phyloP scores from a whole-genome alignment of 345 rosid species.

The Schrenkiella parvula region DNA sequence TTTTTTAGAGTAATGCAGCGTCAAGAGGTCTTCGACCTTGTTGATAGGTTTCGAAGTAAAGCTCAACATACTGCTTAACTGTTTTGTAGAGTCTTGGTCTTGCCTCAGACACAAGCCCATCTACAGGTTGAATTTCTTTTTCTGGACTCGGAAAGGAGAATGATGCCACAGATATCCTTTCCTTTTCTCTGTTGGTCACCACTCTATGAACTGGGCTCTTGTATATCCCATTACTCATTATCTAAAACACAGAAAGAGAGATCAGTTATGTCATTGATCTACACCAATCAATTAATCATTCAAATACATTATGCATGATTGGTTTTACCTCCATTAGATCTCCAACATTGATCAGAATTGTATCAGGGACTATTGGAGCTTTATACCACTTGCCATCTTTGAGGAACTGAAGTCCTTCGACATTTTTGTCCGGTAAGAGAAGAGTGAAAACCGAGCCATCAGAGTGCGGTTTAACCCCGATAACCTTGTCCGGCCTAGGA shows the following conservation, averaged over 20 bases:
- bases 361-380: conserved; percentile 43
- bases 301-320: background rate
- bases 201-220: conserved; percentile 53
- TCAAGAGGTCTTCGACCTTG: conserved; percentile 46
- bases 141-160: conserved; percentile 42
- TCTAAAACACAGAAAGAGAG: conserved; percentile 22
- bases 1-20: conserved; percentile 37
- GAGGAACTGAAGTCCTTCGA: conserved; percentile 47
- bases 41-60: conserved; percentile 42
- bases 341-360: conserved; percentile 52
- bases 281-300: background rate
- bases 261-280: background rate
- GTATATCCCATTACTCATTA: conserved; percentile 61
- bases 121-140: conserved; percentile 34
- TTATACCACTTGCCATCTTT: conserved; percentile 51
- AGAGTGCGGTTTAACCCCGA: conserved; percentile 54
- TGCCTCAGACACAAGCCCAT: conserved; percentile 32
- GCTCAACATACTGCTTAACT: too few species aligned
- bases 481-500: conserved; percentile 48
- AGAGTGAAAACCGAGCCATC: conserved; percentile 59
- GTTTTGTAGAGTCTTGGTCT: too few species aligned
- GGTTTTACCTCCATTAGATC: conserved; percentile 48
- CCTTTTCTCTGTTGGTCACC: conserved; percentile 43
- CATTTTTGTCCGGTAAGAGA: conserved; percentile 50
- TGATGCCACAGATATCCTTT: conserved; percentile 49